Evolutionary conservation across 139 green algal species (phyloP), one percentile per base, ranked within the genome.

Genomic region (Mesotaenium endlicherianum): DNA sequence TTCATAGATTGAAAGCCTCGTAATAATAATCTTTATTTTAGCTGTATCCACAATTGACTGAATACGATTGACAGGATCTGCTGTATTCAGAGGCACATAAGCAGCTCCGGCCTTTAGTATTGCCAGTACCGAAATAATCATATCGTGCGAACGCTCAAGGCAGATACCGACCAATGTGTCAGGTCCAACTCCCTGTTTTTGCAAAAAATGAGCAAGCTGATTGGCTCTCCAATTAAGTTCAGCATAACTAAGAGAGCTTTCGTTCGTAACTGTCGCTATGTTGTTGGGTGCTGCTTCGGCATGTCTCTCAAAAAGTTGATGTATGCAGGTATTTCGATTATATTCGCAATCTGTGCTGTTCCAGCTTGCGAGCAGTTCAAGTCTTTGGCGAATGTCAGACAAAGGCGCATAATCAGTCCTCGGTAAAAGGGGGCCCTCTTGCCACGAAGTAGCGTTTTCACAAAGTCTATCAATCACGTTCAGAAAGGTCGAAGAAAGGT

Each of bases 71-170:
- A 3, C 31, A 0, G 90, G 90, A 55, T 91, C 92, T 1, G 42
- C 38, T 30, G 91, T 88, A 70, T 94, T 90, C 80, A 94, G 84
- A 0, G 91, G 91, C 34, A 92, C 78, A 67, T 93, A 94, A 39
- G 39, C 59, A 11, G 75, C 90, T 36, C 91, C 91, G 1, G 90
- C 71, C 74, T 92, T 90, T 3, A 92, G 58, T 4, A 85, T 50
- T 2, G 70, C 90, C 53, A 93, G 45, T 17, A 92, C 68, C 17
- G 45, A 81, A 14, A 90, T 68, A 2, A 90, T 44, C 60, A 93
- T 57, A 17, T 90, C 87, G 1, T 83, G 43, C 1, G 41, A 87
- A 31, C 88, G 83, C 16, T 91, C 84, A 50, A 91, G 36, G 34
- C 88, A 31, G 8, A 93, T 40, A 40, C 77, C 90, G 17, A 92